Percentiles rank a stretch among this genome's conserved stretches.
phyloP scores from a whole-genome alignment of 2,329 filamentous ascomycete genomes.

The Penicillium corylophilum region DNA sequence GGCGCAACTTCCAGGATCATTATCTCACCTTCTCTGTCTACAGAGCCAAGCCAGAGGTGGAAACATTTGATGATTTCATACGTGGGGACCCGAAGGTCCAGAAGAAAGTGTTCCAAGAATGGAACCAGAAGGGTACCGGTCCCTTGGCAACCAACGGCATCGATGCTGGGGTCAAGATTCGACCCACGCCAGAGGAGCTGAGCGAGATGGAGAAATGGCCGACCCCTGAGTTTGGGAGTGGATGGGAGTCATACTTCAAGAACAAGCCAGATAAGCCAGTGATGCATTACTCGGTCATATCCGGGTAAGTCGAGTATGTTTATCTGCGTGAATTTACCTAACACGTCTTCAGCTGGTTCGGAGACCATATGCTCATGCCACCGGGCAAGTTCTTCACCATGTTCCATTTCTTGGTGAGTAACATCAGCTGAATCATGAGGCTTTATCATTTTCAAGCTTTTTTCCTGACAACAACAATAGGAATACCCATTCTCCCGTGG shows the following conservation, averaged over 20 bases:
- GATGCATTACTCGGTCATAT: slow-evolving; percentile 79
- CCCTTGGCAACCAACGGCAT: slow-evolving; percentile 77
- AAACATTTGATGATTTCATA: slow-evolving; percentile 78
- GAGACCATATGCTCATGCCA: slow-evolving; percentile 60
- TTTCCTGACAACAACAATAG: slow-evolving; percentile 12
- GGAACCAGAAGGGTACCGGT: slow-evolving; percentile 76
- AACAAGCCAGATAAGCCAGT: slow-evolving; percentile 82
- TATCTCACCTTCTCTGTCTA: slow-evolving; percentile 70
- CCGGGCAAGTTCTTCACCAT: slow-evolving; percentile 79
- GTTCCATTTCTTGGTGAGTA: slow-evolving; percentile 68
- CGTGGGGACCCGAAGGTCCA: slow-evolving; percentile 71
- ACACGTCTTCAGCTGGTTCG: slow-evolving; percentile 36
- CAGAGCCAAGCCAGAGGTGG: slow-evolving; percentile 70
- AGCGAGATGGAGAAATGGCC: slow-evolving; percentile 70
- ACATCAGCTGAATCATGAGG: neutral
- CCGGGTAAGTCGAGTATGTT: slow-evolving; percentile 47
- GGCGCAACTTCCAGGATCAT: slow-evolving; percentile 75
- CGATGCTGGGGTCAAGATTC: slow-evolving; percentile 75
- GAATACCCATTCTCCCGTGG: slow-evolving; percentile 76
- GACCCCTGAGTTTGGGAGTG: slow-evolving; percentile 65
- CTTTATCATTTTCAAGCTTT: neutral
- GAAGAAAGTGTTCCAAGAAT: slow-evolving; percentile 72
- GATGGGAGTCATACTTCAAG: slow-evolving; percentile 82
- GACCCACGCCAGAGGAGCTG: slow-evolving; percentile 68
- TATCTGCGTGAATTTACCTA: neutral